These are phyloP conservation scores for Nematodospora valgi DNA, from an alignment of 805 yeast genomes.

Conservation along the genomic window DNA sequence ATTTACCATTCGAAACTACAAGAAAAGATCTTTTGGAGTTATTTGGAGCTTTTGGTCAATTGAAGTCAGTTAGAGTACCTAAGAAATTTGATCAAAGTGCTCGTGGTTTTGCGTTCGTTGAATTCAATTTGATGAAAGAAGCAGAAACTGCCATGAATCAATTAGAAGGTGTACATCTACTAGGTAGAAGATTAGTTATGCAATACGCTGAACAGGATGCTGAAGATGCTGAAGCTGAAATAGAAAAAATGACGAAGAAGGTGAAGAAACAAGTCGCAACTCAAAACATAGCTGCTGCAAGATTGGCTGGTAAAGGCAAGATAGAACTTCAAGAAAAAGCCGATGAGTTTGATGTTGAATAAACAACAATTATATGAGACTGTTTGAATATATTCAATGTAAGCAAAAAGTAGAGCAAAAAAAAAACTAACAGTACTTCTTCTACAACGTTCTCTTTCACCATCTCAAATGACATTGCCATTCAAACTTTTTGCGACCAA, in stretches of 20 bases:
- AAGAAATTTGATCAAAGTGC: constrained; percentile 93
- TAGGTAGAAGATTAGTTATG: constrained; percentile 92
- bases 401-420: background rate
- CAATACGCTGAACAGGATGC: constrained; percentile 86
- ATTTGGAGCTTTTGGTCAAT: constrained; percentile 91
- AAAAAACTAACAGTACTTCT: background rate
- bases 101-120: constrained; percentile 97
- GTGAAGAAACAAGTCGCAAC: constrained; percentile 79
- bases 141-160: constrained; percentile 94
- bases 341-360: constrained; percentile 17
- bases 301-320: constrained; percentile 71
- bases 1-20: constrained; percentile 93
- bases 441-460: background rate
- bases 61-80: constrained; percentile 93
- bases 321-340: constrained; percentile 59
- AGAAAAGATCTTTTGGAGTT: constrained; percentile 90
- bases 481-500: background rate
- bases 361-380: too few relatives aligned
- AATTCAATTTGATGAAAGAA: constrained; percentile 78
- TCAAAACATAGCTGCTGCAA: constrained; percentile 66
- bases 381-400: too few relatives aligned
- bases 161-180: constrained; percentile 90
- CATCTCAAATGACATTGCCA: background rate
- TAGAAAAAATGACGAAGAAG: constrained; percentile 83
- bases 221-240: constrained; percentile 83